phyloP scores from a whole-genome alignment of 2,329 filamentous ascomycete species.

The Hypoxylon sp. region DNA sequence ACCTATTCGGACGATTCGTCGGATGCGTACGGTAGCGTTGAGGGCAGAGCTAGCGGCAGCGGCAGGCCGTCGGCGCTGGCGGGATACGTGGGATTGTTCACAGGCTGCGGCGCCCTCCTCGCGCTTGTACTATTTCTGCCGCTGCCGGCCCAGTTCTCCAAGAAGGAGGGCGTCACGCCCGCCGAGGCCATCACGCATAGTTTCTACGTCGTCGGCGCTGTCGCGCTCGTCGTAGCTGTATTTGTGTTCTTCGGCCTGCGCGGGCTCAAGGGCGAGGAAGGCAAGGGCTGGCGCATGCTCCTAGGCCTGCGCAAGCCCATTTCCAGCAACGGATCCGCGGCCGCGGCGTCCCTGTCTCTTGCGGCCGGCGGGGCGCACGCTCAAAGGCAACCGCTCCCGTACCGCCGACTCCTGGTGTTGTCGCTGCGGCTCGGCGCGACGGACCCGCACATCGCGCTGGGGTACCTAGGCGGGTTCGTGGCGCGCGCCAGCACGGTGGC shows the following conservation, averaged over 20 bases:
- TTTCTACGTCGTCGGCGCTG: constrained; percentile 84
- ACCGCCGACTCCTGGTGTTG: constrained; percentile 69
- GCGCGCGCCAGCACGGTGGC: constrained; percentile 94
- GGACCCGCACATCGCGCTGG: constrained; percentile 83
- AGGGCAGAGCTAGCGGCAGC: constrained; percentile 45
- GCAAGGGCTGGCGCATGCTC: constrained; percentile 76
- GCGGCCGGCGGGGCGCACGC: constrained; percentile 9
- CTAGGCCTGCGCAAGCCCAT: constrained; percentile 54
- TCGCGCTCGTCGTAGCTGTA: constrained; percentile 78
- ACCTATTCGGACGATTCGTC: constrained; percentile 11
- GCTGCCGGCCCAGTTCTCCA: constrained; percentile 81
- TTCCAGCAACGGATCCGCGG: constrained; percentile 2
- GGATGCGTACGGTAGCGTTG: constrained; percentile 34
- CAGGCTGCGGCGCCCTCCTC: constrained; percentile 89
- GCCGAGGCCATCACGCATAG: constrained; percentile 81
- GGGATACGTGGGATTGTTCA: constrained; percentile 91
- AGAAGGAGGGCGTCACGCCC: constrained; percentile 76
- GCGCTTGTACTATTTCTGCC: constrained; percentile 87
- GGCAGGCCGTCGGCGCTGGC: constrained; percentile 74
- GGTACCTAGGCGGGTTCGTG: constrained; percentile 94
- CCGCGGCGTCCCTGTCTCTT: no score
- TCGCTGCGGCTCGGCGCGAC: constrained; percentile 77
- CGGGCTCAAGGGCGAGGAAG: constrained; percentile 76
- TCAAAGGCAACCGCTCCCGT: constrained; percentile 58
- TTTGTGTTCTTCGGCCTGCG: constrained; percentile 84